These are phyloP conservation scores for Podospora didyma DNA, from an alignment of 495 filamentous ascomycete species.

Conservation along the genomic window DNA sequence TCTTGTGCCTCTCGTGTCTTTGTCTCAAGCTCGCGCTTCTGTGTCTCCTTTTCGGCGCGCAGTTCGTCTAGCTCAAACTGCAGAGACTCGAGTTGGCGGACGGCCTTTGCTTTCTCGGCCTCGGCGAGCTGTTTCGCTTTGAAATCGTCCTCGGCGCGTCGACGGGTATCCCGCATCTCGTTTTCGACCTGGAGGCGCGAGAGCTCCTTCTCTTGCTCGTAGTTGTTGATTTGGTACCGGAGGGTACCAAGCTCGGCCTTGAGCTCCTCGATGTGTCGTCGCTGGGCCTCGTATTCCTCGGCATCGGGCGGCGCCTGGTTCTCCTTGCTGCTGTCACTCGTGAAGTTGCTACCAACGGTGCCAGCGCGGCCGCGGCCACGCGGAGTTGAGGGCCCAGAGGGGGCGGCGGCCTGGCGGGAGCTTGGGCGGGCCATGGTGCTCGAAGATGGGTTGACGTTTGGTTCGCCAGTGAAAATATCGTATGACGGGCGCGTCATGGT, in stretches of 20 bases:
- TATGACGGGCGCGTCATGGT: constrained; percentile 51
- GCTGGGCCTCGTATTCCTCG: constrained; percentile 48
- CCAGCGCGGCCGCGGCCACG: constrained; percentile 30
- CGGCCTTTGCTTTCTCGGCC: constrained; percentile 60
- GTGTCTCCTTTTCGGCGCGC: constrained; percentile 45
- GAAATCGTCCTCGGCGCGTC: constrained; percentile 78
- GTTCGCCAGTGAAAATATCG: constrained; percentile 55
- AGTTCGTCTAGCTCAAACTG: constrained; percentile 66
- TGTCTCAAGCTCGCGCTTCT: constrained; percentile 64
- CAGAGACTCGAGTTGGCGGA: constrained; percentile 66
- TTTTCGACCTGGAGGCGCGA: constrained; percentile 71
- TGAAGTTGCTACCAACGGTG: constrained; percentile 17
- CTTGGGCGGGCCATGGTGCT: constrained; percentile 29
- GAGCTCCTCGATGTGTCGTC: constrained; percentile 47
- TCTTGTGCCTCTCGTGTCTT: constrained; percentile 68
- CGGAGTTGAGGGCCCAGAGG: constrained; percentile 31
- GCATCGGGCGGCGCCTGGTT: constrained; percentile 44
- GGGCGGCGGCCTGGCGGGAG: constrained; percentile 30
- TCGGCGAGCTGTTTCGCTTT: constrained; percentile 74
- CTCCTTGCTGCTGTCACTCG: constrained; percentile 46
- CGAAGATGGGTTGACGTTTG: constrained; percentile 24
- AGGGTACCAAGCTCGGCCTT: constrained; percentile 53
- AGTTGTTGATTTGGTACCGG: constrained; percentile 54
- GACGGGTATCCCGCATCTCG: constrained; percentile 70
- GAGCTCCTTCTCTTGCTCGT: constrained; percentile 85